Conservation (phyloP, 2,329 filamentous ascomycete genomes). For the Pestalotiopsis sp. region DNA sequence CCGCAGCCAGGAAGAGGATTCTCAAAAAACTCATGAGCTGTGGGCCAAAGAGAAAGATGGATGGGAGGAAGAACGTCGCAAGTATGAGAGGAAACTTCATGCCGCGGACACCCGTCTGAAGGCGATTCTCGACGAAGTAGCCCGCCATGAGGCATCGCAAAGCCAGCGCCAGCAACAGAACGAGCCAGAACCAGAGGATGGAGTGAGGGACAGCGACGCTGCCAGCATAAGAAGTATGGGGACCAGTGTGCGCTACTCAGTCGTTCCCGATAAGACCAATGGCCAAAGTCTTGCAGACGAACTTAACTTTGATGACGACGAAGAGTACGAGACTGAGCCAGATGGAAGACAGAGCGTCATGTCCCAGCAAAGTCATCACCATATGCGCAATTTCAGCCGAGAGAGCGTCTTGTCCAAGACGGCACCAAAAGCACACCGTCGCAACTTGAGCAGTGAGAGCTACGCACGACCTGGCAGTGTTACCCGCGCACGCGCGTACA, state of each 20-base stretch:
- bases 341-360: constrained; percentile 68
- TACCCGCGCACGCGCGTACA: constrained; percentile 52
- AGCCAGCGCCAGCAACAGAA: constrained; percentile 38
- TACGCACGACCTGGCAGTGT: constrained; percentile 57
- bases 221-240: constrained; percentile 74
- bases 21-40: constrained; percentile 73
- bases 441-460: constrained; percentile 63
- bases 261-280: constrained; percentile 63
- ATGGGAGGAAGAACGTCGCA: constrained; percentile 84
- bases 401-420: constrained; percentile 51
- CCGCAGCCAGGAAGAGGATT: constrained; percentile 80
- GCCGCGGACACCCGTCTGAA: constrained; percentile 88
- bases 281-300: constrained; percentile 88
- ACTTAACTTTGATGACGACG: constrained; percentile 82
- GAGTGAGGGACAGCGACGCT: constrained; percentile 67
- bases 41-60: constrained; percentile 83
- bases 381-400: constrained; percentile 57
- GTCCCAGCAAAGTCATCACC: constrained; percentile 45
- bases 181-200: constrained; percentile 65
- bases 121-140: constrained; percentile 82
- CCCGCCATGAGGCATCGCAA: constrained; percentile 65
- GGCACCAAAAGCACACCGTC: constrained; percentile 45
- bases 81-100: constrained; percentile 82
- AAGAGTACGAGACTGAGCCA: constrained; percentile 72
- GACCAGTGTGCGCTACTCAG: constrained; percentile 74